Percentiles rank a stretch among this genome's conserved stretches.
Conservation (phyloP, 306 rosid species). For the Corylus heterophylla region DNA sequence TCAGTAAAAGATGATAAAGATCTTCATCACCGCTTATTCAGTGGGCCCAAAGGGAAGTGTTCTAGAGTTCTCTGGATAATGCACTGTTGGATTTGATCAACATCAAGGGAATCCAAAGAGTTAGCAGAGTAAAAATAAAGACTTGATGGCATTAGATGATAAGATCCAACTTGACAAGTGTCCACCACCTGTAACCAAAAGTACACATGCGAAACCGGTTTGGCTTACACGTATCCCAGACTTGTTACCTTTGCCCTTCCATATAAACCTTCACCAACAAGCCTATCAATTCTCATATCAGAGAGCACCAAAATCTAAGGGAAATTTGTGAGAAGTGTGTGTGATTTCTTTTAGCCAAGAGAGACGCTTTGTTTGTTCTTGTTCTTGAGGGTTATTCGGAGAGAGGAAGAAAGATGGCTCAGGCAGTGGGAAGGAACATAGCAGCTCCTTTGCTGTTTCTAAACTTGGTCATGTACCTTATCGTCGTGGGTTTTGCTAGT, state of each 20-base stretch:
- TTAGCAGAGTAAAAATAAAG: not conserved
- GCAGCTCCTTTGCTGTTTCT: slow-evolving; percentile 86
- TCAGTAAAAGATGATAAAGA: not conserved
- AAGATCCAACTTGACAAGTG: slow-evolving; percentile 51
- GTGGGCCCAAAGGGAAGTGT: not conserved
- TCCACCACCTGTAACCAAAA: slow-evolving; percentile 64
- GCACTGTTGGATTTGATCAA: slow-evolving; percentile 37
- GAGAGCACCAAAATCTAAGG: not conserved
- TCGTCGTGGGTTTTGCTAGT: slow-evolving; percentile 80
- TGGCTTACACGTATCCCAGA: slow-evolving; percentile 52
- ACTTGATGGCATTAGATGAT: slow-evolving; percentile 6
- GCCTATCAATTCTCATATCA: not conserved
- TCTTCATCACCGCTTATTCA: not conserved
- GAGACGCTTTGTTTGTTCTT: not conserved
- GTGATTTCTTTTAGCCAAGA: not conserved
- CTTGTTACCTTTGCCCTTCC: not conserved
- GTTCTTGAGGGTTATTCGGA: not conserved
- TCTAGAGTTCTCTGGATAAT: slow-evolving; percentile 14
- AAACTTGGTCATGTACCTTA: slow-evolving; percentile 78
- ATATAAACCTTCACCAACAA: slow-evolving; percentile 23
- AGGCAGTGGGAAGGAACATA: slow-evolving; percentile 64
- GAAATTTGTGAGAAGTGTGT: not conserved
- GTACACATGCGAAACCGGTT: slow-evolving; percentile 41
- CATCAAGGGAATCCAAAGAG: slow-evolving; percentile 17
- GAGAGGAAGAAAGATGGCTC: slow-evolving; percentile 54